Conservation (phyloP, 2,329 filamentous ascomycete species). For the Ceratocystis ficicola region DNA sequence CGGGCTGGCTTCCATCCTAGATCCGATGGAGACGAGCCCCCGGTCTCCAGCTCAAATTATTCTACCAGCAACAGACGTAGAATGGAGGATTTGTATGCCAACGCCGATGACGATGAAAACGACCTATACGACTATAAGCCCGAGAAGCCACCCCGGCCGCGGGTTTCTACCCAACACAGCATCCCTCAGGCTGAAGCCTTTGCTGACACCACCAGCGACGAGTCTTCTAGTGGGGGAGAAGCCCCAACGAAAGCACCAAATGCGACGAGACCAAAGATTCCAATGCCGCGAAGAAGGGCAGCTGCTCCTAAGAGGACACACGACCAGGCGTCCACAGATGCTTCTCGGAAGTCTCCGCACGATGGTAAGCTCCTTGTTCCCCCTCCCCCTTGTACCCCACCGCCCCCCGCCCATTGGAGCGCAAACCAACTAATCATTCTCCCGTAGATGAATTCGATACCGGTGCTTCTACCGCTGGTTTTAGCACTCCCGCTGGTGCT, state of each 20-base stretch:
- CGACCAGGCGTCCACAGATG: background rate
- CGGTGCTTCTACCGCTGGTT: conserved; percentile 5
- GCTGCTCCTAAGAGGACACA: background rate
- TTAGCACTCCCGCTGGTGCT: conserved; percentile 1
- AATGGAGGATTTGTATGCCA: conserved; percentile 12
- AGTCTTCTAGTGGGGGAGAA: conserved; percentile 14
- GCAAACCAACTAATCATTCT: background rate
- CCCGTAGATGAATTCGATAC: conserved; percentile 9
- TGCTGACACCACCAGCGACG: conserved; percentile 18
- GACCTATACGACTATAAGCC: conserved; percentile 14
- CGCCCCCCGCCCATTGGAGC: too few relatives aligned
- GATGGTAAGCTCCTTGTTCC: background rate
- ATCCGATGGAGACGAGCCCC: conserved; percentile 43
- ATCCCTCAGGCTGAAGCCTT: conserved; percentile 19
- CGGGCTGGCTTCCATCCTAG: conserved; percentile 40
- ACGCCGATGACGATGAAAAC: conserved; percentile 4
- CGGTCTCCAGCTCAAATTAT: conserved; percentile 41
- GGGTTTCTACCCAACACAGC: background rate
- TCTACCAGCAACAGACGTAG: conserved; percentile 29
- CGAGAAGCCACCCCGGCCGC: conserved; percentile 12
- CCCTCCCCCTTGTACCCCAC: background rate
- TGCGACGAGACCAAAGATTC: conserved; percentile 13
- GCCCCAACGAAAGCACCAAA: background rate
- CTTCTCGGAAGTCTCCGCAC: conserved; percentile 10
- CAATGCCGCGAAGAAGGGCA: conserved; percentile 11